These are phyloP conservation scores for Brettanomyces naardenensis DNA, from an alignment of 805 yeast species.

Conservation along the genomic window DNA sequence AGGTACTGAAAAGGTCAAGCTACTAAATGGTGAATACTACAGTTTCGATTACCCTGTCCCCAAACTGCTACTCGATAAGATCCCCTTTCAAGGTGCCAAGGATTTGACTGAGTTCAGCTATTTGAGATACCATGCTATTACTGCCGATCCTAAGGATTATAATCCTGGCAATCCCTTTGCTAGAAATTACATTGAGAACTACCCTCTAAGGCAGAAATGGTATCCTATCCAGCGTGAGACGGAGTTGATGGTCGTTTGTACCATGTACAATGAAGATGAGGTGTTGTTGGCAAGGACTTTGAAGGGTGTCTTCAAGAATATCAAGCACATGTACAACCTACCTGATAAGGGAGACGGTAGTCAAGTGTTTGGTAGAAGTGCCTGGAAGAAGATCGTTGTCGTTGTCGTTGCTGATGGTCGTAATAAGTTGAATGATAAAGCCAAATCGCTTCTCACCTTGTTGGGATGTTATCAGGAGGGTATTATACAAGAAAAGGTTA, in stretches of 20 bases:
- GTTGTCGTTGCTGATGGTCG: constrained; percentile 90
- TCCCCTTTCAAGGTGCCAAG: constrained; percentile 32
- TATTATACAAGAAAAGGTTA: constrained; percentile 83
- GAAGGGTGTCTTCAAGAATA: constrained; percentile 85
- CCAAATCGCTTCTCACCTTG: constrained; percentile 73
- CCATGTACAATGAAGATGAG: constrained; percentile 92
- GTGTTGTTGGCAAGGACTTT: constrained; percentile 73
- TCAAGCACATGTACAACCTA: constrained; percentile 58
- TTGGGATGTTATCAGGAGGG: constrained; percentile 92
- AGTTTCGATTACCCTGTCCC: constrained; percentile 86
- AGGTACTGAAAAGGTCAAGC: constrained; percentile 32
- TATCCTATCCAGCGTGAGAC: constrained; percentile 72
- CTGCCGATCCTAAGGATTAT: constrained; percentile 82
- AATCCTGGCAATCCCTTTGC: constrained; percentile 44
- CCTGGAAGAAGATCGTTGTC: constrained; percentile 91
- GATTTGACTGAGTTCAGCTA: constrained; percentile 50
- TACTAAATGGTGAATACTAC: constrained; percentile 59
- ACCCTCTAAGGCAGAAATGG: constrained; percentile 62
- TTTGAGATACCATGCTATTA: constrained; percentile 88
- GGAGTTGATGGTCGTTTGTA: constrained; percentile 77
- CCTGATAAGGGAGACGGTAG: constrained; percentile 35
- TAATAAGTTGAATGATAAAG: constrained; percentile 65
- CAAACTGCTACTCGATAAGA: constrained; percentile 43
- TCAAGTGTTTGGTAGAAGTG: constrained; percentile 83
- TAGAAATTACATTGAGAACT: constrained; percentile 19